Evolutionary conservation across 2,329 filamentous ascomycete genomes (phyloP).

Genomic region (Stromatinia cepivora): DNA sequence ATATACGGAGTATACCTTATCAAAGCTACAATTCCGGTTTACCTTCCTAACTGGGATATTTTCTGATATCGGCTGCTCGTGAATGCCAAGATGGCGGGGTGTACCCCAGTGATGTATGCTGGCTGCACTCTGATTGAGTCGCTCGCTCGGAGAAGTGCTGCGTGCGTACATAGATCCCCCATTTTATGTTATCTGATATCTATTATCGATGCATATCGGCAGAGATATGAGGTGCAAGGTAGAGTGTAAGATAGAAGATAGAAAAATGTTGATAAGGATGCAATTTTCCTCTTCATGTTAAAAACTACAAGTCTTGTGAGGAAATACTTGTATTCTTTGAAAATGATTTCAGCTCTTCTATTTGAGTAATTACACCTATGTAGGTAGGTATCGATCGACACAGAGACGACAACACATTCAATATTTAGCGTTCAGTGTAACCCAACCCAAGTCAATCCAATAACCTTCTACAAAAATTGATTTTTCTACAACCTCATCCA

Average conservation of each 20-base stretch:
- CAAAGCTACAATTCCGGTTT: no score
- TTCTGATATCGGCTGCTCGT: not conserved
- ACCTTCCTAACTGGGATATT: not conserved
- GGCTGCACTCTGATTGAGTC: no score
- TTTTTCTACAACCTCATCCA: no score
- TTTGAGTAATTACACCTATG: no score
- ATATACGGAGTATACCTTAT: no score
- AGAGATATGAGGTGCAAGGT: not conserved
- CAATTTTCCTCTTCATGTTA: not conserved
- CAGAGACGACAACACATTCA: no score
- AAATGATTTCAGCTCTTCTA: no score
- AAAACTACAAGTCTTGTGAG: not conserved
- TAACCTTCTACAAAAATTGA: no score
- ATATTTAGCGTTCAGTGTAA: no score
- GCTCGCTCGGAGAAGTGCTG: no score
- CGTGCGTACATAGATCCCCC: not conserved
- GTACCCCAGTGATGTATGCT: not conserved
- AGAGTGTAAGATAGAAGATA: not conserved
- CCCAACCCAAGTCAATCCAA: no score
- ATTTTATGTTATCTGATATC: constrained; percentile 2
- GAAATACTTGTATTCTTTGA: not conserved
- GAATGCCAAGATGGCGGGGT: not conserved
- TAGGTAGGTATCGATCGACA: no score
- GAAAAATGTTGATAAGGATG: not conserved
- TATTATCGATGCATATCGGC: not conserved